These are phyloP conservation scores for Lactarius deliciosus DNA, from an alignment of 768 basidiomycete genomes.

Conservation along the genomic window DNA sequence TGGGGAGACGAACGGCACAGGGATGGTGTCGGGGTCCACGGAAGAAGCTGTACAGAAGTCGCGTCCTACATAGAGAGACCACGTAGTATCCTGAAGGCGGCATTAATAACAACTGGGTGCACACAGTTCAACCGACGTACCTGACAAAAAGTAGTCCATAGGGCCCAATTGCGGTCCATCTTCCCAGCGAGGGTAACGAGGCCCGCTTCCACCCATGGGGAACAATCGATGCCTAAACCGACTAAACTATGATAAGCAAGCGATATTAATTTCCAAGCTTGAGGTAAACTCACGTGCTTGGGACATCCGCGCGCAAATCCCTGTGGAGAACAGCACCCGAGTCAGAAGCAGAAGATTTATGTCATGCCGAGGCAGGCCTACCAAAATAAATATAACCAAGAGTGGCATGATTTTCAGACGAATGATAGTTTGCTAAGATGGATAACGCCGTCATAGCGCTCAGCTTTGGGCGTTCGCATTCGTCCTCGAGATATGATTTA, in stretches of 20 bases:
- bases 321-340: slow-evolving; percentile 33
- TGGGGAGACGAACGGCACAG: slow-evolving; percentile 48
- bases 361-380: slow-evolving; percentile 3
- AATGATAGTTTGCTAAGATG: slow-evolving; percentile 42
- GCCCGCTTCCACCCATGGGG: slow-evolving; percentile 54
- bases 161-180: slow-evolving; percentile 58
- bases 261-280: not conserved
- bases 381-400: slow-evolving; percentile 48
- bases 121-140: slow-evolving; percentile 33
- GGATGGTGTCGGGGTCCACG: slow-evolving; percentile 39
- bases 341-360: slow-evolving; percentile 9
- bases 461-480: slow-evolving; percentile 44
- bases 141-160: slow-evolving; percentile 59
- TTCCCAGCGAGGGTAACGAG: slow-evolving; percentile 52
- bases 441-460: slow-evolving; percentile 43
- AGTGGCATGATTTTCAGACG: slow-evolving; percentile 41
- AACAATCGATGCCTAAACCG: slow-evolving; percentile 56
- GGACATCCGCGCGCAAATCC: slow-evolving; percentile 57
- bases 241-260: slow-evolving; percentile 38
- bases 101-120: not conserved
- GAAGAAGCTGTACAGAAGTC: slow-evolving; percentile 51
- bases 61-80: slow-evolving; percentile 66
- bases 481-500: slow-evolving; percentile 41
- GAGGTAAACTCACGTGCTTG: slow-evolving; percentile 51
- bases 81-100: slow-evolving; percentile 51